phyloP scores from a whole-genome alignment of 2,329 filamentous ascomycete species.

The Alternaria atra region DNA sequence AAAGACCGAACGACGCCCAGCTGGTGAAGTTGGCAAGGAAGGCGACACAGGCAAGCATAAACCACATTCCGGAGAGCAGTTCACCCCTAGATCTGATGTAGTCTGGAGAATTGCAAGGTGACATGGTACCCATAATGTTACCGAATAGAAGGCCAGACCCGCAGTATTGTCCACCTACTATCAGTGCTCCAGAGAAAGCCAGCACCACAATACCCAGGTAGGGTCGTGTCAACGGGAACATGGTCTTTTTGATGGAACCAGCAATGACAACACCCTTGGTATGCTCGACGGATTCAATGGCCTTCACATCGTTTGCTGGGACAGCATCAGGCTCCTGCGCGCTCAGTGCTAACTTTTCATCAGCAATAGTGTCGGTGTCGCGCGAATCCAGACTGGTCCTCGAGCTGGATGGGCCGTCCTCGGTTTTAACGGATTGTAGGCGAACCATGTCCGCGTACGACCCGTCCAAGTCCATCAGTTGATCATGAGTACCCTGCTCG shows the following conservation, averaged over 20 bases:
- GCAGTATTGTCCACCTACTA: conserved; percentile 67
- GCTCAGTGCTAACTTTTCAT: conserved; percentile 29
- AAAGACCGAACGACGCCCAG: conserved; percentile 65
- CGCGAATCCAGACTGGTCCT: conserved; percentile 31
- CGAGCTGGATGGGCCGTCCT: conserved; percentile 31
- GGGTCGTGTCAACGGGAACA: conserved; percentile 54
- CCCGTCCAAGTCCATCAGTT: conserved; percentile 48
- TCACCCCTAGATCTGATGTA: conserved; percentile 61
- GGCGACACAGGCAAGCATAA: conserved; percentile 67
- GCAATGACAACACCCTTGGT: conserved; percentile 29
- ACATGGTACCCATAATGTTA: conserved; percentile 66
- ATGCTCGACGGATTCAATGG: conserved; percentile 18
- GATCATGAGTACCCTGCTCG: conserved; percentile 49
- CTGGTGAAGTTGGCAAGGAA: conserved; percentile 70
- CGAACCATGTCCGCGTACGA: conserved; percentile 61
- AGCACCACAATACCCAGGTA: conserved; percentile 57
- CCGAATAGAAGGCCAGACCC: conserved; percentile 68
- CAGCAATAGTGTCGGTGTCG: conserved; percentile 29
- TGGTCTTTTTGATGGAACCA: conserved; percentile 42
- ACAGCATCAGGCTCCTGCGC: conserved; percentile 16
- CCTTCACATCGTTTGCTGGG: not conserved
- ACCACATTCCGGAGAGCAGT: conserved; percentile 67
- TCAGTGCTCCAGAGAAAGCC: conserved; percentile 60
- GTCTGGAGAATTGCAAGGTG: conserved; percentile 60
- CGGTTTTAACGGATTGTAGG: conserved; percentile 59